Percentiles rank a stretch among this genome's conserved stretches.
Conservation (phyloP, 2,329 filamentous ascomycete genomes). For the Neurospora sp. region DNA sequence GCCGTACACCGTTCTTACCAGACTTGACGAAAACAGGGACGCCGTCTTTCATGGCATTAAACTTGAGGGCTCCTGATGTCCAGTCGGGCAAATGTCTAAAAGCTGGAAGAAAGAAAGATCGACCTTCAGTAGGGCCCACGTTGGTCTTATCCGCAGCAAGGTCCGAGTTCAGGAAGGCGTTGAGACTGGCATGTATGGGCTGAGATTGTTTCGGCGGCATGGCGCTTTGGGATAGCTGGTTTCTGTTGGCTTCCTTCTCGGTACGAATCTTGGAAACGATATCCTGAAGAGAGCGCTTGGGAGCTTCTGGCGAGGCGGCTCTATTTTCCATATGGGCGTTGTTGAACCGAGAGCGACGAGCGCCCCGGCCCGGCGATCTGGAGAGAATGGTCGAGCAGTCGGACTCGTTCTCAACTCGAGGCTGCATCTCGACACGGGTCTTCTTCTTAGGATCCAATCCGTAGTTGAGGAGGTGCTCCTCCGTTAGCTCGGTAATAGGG, state of each 20-base stretch:
- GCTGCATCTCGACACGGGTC: slow-evolving; percentile 41
- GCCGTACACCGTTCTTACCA: slow-evolving; percentile 37
- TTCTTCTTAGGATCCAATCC: slow-evolving; percentile 20
- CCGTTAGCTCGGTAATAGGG: slow-evolving; percentile 25
- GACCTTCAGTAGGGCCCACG: slow-evolving; percentile 30
- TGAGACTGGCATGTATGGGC: slow-evolving; percentile 1
- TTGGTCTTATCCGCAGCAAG: slow-evolving; percentile 11
- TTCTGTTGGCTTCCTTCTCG: slow-evolving; percentile 13
- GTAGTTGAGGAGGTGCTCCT: slow-evolving; percentile 33
- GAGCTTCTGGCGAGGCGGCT: slow-evolving; percentile 7
- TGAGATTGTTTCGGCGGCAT: slow-evolving; percentile 10
- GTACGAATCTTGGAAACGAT: slow-evolving; percentile 19
- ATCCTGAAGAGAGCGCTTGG: slow-evolving; percentile 17
- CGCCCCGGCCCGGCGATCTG: slow-evolving; percentile 24
- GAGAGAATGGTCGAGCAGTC: slow-evolving; percentile 36
- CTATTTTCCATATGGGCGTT: slow-evolving; percentile 5
- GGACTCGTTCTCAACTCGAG: slow-evolving; percentile 42
- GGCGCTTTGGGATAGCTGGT: slow-evolving; percentile 2
- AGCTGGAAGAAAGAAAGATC: slow-evolving; percentile 45
- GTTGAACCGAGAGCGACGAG: slow-evolving; percentile 19
- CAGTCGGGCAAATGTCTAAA: slow-evolving; percentile 47
- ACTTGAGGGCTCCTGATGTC: slow-evolving; percentile 43
- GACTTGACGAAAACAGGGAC: slow-evolving; percentile 47
- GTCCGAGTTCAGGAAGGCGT: slow-evolving; percentile 2
- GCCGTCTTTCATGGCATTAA: slow-evolving; percentile 41